Percentiles rank a stretch among this genome's conserved stretches.
These are phyloP conservation scores for Phytophthora pistaciae DNA, from an alignment of 352 stramenopile species.

Conservation along the genomic window DNA sequence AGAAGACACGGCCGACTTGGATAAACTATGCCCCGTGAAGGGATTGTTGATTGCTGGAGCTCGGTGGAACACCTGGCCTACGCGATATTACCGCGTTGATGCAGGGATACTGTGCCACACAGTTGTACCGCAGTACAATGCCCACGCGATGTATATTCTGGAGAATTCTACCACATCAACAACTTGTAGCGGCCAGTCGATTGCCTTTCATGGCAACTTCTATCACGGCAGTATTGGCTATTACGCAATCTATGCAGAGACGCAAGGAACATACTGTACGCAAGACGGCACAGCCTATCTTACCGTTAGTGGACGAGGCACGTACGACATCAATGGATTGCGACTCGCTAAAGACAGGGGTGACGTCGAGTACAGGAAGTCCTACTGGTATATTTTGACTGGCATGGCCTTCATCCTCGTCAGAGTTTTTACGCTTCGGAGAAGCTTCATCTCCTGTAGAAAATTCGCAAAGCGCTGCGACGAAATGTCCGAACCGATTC, in stretches of 20 bases:
- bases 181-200: slow-evolving; percentile 9
- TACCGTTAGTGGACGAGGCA: slow-evolving; percentile 12
- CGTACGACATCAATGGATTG: slow-evolving; percentile 32
- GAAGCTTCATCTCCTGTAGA: slow-evolving; percentile 28
- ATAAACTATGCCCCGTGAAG: slow-evolving; percentile 15
- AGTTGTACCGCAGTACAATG: slow-evolving; percentile 25
- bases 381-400: slow-evolving; percentile 35
- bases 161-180: neutral
- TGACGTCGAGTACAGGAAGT: slow-evolving; percentile 21
- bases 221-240: slow-evolving; percentile 43
- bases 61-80: slow-evolving; percentile 23
- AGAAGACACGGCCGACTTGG: slow-evolving; percentile 9
- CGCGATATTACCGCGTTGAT: slow-evolving; percentile 18
- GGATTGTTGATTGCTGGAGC: slow-evolving; percentile 19
- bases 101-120: slow-evolving; percentile 17
- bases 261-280: slow-evolving; percentile 22
- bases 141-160: slow-evolving; percentile 19
- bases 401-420: slow-evolving; percentile 23
- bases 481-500: slow-evolving; percentile 11
- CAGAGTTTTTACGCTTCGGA: slow-evolving; percentile 16
- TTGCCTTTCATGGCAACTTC: slow-evolving; percentile 27
- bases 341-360: slow-evolving; percentile 18
- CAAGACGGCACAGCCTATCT: slow-evolving; percentile 20
- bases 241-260: slow-evolving; percentile 38
- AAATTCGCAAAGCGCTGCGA: slow-evolving; percentile 20